phyloP scores from a whole-genome alignment of 257 asterid species.

The Leonotis leonurus region DNA sequence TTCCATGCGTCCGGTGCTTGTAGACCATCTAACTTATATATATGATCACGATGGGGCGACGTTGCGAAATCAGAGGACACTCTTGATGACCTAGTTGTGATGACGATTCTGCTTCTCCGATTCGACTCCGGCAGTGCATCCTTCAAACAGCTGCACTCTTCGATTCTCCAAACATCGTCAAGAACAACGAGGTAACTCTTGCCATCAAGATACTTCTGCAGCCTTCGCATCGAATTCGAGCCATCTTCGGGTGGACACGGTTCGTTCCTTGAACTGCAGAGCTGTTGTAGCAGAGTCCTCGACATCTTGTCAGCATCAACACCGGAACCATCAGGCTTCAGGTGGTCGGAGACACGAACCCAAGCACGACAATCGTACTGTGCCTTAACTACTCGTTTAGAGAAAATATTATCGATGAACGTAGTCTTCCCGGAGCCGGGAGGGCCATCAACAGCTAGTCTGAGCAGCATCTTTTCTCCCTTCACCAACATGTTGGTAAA shows the following conservation, averaged over 20 bases:
- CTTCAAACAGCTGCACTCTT: slow-evolving; percentile 24
- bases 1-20: slow-evolving; percentile 28
- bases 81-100: slow-evolving; percentile 31
- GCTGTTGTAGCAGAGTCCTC: slow-evolving; percentile 6
- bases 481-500: no score
- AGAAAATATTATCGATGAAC: slow-evolving; percentile 17
- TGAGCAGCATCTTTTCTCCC: slow-evolving; percentile 14
- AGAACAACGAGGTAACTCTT: slow-evolving; percentile 37
- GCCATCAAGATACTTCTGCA: neutral
- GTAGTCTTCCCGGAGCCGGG: slow-evolving; percentile 32
- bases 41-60: slow-evolving; percentile 5
- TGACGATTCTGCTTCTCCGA: slow-evolving; percentile 36
- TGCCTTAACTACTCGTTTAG: no score
- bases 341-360: slow-evolving; percentile 17
- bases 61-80: no score
- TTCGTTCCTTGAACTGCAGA: slow-evolving; percentile 11
- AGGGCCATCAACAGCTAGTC: slow-evolving; percentile 22
- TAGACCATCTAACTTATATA: neutral
- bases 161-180: slow-evolving; percentile 31
- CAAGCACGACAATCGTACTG: slow-evolving; percentile 31
- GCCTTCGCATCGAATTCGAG: neutral
- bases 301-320: neutral
- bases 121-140: slow-evolving; percentile 32
- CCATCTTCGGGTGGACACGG: neutral
- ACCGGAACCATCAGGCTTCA: no score